phyloP scores from a whole-genome alignment of 108 stramenopile genomes.

The Craspedostauros australis region DNA sequence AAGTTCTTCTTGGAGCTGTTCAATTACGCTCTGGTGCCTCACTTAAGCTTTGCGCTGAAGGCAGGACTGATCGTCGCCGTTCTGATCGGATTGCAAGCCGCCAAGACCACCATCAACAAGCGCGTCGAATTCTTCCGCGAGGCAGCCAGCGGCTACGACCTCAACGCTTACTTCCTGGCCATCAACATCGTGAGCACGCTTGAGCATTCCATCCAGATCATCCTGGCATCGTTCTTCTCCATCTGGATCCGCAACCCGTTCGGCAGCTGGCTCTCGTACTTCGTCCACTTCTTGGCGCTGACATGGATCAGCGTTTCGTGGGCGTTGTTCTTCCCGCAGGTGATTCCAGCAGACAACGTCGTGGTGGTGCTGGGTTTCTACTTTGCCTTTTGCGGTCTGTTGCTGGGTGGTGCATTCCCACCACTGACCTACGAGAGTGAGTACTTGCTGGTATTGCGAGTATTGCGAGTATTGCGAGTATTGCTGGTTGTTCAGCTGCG shows the following conservation, averaged over 20 bases:
- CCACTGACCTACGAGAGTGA: constrained; percentile 19
- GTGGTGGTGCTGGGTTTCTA: constrained; percentile 23
- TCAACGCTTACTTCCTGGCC: constrained; percentile 36
- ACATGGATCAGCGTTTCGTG: constrained; percentile 34
- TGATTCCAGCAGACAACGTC: constrained; percentile 31
- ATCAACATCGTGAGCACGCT: constrained; percentile 27
- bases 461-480: too few relatives aligned
- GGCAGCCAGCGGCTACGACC: constrained; percentile 16
- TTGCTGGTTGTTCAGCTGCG: not conserved
- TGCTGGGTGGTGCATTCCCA: constrained; percentile 28
- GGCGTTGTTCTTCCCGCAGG: constrained; percentile 27
- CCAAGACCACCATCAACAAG: constrained; percentile 26
- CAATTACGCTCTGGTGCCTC: constrained; percentile 4
- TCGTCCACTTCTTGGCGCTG: constrained; percentile 23
- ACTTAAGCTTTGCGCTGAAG: constrained; percentile 20
- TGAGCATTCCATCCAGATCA: constrained; percentile 23
- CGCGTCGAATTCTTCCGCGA: constrained; percentile 47
- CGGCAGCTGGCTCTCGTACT: constrained; percentile 5
- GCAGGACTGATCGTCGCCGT: constrained; percentile 31
- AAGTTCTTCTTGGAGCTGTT: constrained; percentile 3
- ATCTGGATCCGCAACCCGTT: constrained; percentile 19
- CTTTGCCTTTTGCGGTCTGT: constrained; percentile 29
- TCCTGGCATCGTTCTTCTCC: constrained; percentile 27
- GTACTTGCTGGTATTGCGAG: too few relatives aligned
- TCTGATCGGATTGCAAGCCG: constrained; percentile 27